Evolutionary conservation across 139 green algal genomes (phyloP).

Genomic region (Picochlorum sp.): DNA sequence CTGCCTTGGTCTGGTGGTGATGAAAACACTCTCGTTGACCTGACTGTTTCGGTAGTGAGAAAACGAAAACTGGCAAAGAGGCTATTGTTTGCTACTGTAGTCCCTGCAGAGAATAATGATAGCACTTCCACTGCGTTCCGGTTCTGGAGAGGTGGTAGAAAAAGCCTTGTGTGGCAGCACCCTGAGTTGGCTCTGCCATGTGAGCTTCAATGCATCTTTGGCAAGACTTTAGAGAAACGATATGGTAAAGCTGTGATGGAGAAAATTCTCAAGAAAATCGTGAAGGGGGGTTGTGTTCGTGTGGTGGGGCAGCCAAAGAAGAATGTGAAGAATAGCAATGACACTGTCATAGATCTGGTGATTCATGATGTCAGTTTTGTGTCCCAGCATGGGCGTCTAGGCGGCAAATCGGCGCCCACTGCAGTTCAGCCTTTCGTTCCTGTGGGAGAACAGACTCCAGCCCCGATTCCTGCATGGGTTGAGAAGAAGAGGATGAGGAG

Average conservation of each 20-base stretch:
- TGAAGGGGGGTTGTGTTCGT: slow-evolving; percentile 9
- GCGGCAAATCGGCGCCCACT: too few species aligned
- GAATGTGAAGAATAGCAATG: slow-evolving; percentile 11
- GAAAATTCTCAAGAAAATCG: slow-evolving; percentile 11
- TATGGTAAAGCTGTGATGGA: slow-evolving; percentile 11
- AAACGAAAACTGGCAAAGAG: not conserved
- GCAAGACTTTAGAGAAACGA: slow-evolving; percentile 12
- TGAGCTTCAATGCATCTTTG: slow-evolving; percentile 30
- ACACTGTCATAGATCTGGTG: slow-evolving; percentile 17
- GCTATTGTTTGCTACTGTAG: not conserved
- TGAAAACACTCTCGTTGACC: not conserved
- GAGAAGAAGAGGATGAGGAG: too few species aligned
- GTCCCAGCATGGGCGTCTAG: not conserved
- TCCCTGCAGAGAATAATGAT: not conserved
- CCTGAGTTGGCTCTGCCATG: slow-evolving; percentile 6
- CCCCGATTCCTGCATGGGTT: too few species aligned
- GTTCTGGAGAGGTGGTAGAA: not conserved
- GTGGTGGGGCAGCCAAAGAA: slow-evolving; percentile 17
- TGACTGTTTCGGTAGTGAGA: not conserved
- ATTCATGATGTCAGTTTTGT: slow-evolving; percentile 14
- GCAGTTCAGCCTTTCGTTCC: too few species aligned
- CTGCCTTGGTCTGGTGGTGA: not conserved
- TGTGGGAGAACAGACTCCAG: too few species aligned
- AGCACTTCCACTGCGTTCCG: not conserved
- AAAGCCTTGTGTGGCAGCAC: slow-evolving; percentile 17